Percentiles rank a stretch among this genome's conserved stretches.
Evolutionary conservation across 2,329 filamentous ascomycete species (phyloP).

Genomic region (Fusarium foetens): DNA sequence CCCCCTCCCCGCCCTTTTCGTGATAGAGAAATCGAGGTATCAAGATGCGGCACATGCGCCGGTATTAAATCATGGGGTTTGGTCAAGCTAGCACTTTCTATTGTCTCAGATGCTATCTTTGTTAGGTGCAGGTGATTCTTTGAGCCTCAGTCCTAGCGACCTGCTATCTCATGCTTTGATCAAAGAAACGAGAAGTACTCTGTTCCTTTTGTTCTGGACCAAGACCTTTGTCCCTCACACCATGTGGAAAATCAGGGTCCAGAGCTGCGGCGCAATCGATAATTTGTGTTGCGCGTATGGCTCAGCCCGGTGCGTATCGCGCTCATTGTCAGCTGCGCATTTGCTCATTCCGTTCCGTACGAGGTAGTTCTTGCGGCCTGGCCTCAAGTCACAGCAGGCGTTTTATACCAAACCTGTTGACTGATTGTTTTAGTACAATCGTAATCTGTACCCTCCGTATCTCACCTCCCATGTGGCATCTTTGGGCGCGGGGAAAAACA

Average conservation of each 20-base stretch:
- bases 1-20: background rate
- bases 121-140: conserved; percentile 28
- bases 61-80: conserved; percentile 35
- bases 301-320: conserved; percentile 7
- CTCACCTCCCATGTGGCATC: conserved; percentile 17
- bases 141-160: conserved; percentile 11
- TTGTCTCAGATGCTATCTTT: conserved; percentile 29
- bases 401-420: background rate
- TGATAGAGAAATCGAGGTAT: background rate
- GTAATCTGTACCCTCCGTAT: background rate
- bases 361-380: conserved; percentile 7
- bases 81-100: conserved; percentile 7
- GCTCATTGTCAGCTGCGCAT: conserved; percentile 25
- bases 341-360: background rate
- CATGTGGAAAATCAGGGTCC: conserved; percentile 25
- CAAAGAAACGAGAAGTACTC: background rate
- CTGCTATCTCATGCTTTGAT: background rate
- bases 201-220: background rate
- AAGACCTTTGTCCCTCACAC: background rate
- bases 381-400: conserved; percentile 20
- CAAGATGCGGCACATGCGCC: conserved; percentile 29
- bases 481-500: conserved; percentile 11
- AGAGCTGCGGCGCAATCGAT: conserved; percentile 11
- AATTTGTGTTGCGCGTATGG: background rate
- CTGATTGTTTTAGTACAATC: background rate